Conservation (phyloP, 2,329 filamentous ascomycete genomes). For the Fusarium euwallaceae region DNA sequence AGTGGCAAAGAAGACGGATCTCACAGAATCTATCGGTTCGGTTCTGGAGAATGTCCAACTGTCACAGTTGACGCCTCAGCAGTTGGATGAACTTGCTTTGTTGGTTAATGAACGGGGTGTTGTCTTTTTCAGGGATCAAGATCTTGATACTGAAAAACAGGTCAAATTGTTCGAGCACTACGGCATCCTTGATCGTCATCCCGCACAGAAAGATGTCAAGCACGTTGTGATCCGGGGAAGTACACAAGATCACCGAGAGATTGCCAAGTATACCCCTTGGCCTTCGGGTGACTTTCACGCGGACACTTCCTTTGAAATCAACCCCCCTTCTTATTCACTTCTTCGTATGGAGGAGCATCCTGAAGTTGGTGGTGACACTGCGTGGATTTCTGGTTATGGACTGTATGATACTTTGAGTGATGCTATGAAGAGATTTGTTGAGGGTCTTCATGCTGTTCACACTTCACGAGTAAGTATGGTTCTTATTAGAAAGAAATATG, state of each 20-base stretch:
- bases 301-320: constrained; percentile 65
- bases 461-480: constrained; percentile 49
- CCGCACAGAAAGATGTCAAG: constrained; percentile 54
- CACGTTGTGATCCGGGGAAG: constrained; percentile 61
- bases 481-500: too few species aligned
- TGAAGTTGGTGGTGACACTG: constrained; percentile 60
- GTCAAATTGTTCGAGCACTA: constrained; percentile 62
- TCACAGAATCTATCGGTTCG: constrained; percentile 60
- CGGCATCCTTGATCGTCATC: constrained; percentile 62
- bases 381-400: constrained; percentile 62
- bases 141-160: constrained; percentile 57
- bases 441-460: constrained; percentile 60
- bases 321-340: constrained; percentile 64
- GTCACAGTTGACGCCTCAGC: constrained; percentile 57
- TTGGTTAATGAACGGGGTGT: constrained; percentile 62
- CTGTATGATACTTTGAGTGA: constrained; percentile 60
- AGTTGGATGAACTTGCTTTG: constrained; percentile 64
- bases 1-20: constrained; percentile 53
- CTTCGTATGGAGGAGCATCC: constrained; percentile 65
- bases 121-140: constrained; percentile 63
- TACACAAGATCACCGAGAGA: constrained; percentile 59
- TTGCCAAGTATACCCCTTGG: constrained; percentile 57
- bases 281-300: constrained; percentile 58
- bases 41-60: constrained; percentile 58
- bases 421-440: constrained; percentile 57